These are phyloP conservation scores for Wakefieldia striispora DNA, from an alignment of 768 basidiomycete genomes.

Conservation along the genomic window DNA sequence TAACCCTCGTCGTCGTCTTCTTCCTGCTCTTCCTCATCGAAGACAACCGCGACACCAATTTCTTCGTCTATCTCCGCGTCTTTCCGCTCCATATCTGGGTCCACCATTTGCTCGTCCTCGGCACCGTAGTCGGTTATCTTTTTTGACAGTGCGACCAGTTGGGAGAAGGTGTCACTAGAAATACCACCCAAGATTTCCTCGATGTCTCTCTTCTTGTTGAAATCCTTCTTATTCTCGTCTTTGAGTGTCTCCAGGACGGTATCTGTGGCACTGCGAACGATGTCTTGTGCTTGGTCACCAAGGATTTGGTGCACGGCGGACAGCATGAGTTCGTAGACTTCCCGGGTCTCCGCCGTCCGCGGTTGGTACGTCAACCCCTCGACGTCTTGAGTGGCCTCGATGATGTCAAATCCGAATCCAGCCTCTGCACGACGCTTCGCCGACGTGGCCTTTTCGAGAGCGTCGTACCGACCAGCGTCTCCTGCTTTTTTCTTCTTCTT, in stretches of 20 bases:
- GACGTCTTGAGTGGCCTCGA: conserved; percentile 90
- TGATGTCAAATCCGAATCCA: conserved; percentile 84
- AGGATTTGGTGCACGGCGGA: conserved; percentile 77
- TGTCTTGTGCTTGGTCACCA: conserved; percentile 94
- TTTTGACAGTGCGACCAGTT: conserved; percentile 82
- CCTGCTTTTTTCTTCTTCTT: conserved; percentile 91
- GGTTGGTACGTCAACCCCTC: conserved; percentile 94
- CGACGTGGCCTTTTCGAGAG: conserved; percentile 52
- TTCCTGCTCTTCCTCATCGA: conserved; percentile 96
- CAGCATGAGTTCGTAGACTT: conserved; percentile 91
- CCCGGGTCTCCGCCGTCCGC: conserved; percentile 89
- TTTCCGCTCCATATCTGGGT: conserved; percentile 77
- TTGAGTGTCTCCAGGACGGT: conserved; percentile 85
- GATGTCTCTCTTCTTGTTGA: conserved; percentile 95
- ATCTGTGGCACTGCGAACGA: conserved; percentile 95
- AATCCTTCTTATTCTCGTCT: conserved; percentile 86
- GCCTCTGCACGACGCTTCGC: conserved; percentile 61
- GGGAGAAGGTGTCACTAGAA: conserved; percentile 72
- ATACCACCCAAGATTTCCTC: conserved; percentile 70
- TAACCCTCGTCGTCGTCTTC: conserved; percentile 89
- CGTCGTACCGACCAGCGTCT: conserved; percentile 48
- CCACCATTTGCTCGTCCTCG: conserved; percentile 76
- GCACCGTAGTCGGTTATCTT: conserved; percentile 96
- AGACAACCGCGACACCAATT: conserved; percentile 95
- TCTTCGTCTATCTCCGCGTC: conserved; percentile 94